phyloP scores from a whole-genome alignment of 495 filamentous ascomycete species.

The Letharia columbiana region DNA sequence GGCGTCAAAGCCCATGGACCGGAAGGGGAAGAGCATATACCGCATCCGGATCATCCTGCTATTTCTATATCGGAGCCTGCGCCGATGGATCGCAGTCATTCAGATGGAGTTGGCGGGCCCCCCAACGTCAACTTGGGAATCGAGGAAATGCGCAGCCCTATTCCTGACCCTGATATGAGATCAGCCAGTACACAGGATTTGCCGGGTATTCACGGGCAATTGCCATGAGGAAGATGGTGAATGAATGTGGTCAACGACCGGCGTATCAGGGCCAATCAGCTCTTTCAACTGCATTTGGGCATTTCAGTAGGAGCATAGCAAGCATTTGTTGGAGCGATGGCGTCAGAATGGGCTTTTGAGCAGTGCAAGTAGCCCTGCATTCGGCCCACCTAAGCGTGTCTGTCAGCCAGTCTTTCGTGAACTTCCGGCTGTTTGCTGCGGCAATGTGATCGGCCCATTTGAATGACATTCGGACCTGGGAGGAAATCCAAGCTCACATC shows the following conservation, averaged over 20 bases:
- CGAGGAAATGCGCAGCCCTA: conserved; percentile 10
- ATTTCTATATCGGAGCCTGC: background rate
- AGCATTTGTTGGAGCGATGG: background rate
- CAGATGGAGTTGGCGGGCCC: background rate
- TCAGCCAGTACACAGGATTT: background rate
- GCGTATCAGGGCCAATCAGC: background rate
- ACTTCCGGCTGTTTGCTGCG: background rate
- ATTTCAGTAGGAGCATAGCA: background rate
- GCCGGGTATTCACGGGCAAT: background rate
- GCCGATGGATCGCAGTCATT: background rate
- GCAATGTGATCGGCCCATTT: background rate
- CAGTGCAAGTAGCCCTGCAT: background rate
- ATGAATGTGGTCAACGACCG: background rate
- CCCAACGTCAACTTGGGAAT: conserved; percentile 10
- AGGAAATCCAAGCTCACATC: background rate
- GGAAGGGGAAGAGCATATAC: conserved; percentile 28
- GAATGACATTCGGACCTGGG: background rate
- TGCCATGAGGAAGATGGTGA: background rate
- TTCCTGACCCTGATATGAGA: conserved; percentile 2
- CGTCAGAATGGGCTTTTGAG: background rate
- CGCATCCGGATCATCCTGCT: conserved; percentile 6
- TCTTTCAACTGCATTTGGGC: background rate
- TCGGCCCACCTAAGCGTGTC: background rate
- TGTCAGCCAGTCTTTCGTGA: background rate
- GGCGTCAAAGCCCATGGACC: conserved; percentile 31